Evolutionary conservation across 1,139 yeast genomes (phyloP).

Genomic region (Pichia inconspicua): DNA sequence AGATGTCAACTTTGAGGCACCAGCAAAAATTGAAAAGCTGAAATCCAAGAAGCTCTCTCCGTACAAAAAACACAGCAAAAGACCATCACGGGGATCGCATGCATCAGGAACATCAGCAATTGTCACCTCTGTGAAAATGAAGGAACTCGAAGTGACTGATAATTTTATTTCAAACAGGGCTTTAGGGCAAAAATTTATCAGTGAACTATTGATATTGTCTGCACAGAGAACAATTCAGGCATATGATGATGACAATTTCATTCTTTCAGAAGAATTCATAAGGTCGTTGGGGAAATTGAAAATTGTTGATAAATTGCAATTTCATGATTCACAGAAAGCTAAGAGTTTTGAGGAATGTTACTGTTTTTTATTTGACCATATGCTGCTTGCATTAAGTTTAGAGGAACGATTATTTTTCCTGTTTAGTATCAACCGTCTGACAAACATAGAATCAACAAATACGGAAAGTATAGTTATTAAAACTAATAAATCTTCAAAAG

Average conservation of each 20-base stretch:
- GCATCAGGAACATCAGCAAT: conserved; percentile 32
- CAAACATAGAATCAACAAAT: conserved; percentile 15
- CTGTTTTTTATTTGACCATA: conserved; percentile 28
- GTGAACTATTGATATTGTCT: conserved; percentile 19
- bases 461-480: conserved; percentile 13
- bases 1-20: neutral
- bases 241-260: conserved; percentile 6
- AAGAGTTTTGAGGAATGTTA: conserved; percentile 12
- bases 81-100: conserved; percentile 32
- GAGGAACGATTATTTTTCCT: conserved; percentile 6
- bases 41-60: neutral
- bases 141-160: neutral
- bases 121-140: conserved; percentile 26
- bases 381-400: conserved; percentile 16
- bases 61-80: conserved; percentile 17
- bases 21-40: neutral
- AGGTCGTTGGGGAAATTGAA: conserved; percentile 29
- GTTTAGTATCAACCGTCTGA: conserved; percentile 12
- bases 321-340: neutral
- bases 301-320: conserved; percentile 25
- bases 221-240: conserved; percentile 8
- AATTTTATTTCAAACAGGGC: conserved; percentile 9
- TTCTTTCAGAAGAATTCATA: conserved; percentile 15
- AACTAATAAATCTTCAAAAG: conserved; percentile 11
- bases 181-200: conserved; percentile 15